Base-by-base conservation (phyloP, 1,284 basidiomycete species). In the Anthracocystis panici-leucophaei region DNA sequence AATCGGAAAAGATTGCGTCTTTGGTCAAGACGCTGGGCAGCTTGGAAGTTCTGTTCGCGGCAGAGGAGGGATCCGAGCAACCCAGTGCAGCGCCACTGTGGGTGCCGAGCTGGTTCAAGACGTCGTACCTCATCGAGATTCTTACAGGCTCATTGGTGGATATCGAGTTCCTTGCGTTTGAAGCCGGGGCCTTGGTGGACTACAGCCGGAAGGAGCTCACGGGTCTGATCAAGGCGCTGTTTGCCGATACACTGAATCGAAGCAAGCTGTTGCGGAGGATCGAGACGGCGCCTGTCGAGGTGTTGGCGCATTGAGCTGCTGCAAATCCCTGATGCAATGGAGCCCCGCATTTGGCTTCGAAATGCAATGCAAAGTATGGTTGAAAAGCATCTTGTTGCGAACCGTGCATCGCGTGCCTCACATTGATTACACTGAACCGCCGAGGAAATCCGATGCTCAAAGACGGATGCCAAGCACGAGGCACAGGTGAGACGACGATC, bases 111-210 rank as follows among this genome's bases (percentile, higher is more conserved):
- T 83, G 81, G 81, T 81, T 84, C 79, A 84, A 84, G 69, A 75
- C 73, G n/a, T 72, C 76, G 41, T 84, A 84, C 38, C 68, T 84
- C 27, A 67, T 79, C 29, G 83, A 84, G 63, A 81, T 84, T 27
- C 72, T 84, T 12, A 81, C 78, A 2, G 81, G 74, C 6, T 79
- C 79, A 20, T 57, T 87, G 80, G 86, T 84, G 35, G 96, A 99
- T 85, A 92, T 99, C 58, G 91, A 92, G 31, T 97, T 95, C 85
- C 89, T 99, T 16, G 94, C 76, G 5, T 81, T 95, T 82, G 93
- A 96, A 76, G 91, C 93, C 74, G 93, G 94, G 2, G 92, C 93
- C 3, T 87, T 99, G 71, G 90, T 96, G 35, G 96, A 99, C 86
- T 99, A 96, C 84, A 90, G 91, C 60, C 88, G 91, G 3, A 89